phyloP scores from a whole-genome alignment of 768 basidiomycete species.

The Glaciozyma martinii region DNA sequence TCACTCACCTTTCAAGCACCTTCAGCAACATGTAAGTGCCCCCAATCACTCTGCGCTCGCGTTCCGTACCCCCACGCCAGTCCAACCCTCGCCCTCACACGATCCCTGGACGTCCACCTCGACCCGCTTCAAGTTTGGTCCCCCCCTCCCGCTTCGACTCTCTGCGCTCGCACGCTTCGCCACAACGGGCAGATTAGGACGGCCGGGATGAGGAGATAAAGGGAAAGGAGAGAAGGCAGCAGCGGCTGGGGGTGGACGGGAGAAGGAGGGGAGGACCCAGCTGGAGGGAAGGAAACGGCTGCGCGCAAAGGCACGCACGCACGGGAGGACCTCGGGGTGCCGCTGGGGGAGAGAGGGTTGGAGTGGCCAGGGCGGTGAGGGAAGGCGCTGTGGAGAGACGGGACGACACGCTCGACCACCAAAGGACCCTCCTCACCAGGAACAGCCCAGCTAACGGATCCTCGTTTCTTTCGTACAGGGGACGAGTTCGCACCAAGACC shows the following conservation, averaged over 20 bases:
- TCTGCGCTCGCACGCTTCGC: background rate
- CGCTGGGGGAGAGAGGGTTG: background rate
- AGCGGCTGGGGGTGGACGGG: background rate
- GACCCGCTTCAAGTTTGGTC: background rate
- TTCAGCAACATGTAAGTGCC: no score
- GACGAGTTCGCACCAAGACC: constrained; percentile 99
- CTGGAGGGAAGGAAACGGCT: background rate
- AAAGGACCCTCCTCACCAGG: background rate
- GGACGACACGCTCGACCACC: background rate
- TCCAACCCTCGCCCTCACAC: background rate
- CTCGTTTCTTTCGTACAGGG: constrained; percentile 47
- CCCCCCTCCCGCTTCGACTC: background rate
- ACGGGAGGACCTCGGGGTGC: background rate
- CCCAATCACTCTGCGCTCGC: no score
- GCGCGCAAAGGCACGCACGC: background rate
- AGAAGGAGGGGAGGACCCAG: background rate
- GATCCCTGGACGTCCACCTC: background rate
- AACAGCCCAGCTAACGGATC: background rate
- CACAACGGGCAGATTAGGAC: background rate
- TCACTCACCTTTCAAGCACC: no score
- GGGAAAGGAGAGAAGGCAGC: background rate
- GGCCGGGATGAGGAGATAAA: background rate
- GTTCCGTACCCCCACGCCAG: background rate
- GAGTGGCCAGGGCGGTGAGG: background rate
- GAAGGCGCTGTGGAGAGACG: background rate